Conservation (phyloP, 139 green algal genomes). For the Eudorina sp. region DNA sequence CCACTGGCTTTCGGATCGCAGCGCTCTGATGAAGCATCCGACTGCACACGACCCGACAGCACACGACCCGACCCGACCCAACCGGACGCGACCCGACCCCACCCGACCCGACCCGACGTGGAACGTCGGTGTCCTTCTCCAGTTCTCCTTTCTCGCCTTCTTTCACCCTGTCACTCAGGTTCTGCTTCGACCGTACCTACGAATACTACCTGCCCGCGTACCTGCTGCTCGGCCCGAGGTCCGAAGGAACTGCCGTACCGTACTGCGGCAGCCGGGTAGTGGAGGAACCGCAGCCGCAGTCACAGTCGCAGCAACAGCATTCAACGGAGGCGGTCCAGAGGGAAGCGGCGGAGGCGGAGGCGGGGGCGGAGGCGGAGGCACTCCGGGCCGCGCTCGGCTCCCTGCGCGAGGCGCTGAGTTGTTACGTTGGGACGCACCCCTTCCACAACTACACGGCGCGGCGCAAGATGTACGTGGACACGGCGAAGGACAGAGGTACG, state of each 20-base stretch:
- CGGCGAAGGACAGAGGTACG: conserved; percentile 1
- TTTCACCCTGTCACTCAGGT: too few relatives aligned
- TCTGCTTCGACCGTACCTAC: conserved; percentile 89
- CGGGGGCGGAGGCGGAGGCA: background rate
- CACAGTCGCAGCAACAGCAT: background rate
- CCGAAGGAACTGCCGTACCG: too few relatives aligned
- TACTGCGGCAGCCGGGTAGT: background rate
- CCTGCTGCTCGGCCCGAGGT: conserved; percentile 4
- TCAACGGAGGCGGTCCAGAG: too few relatives aligned
- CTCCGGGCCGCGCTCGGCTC: background rate
- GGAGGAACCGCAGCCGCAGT: background rate
- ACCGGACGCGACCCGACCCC: too few relatives aligned
- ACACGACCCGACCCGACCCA: too few relatives aligned
- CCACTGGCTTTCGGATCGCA: too few relatives aligned
- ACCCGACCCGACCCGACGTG: too few relatives aligned
- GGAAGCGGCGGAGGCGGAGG: background rate
- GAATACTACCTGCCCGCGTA: conserved; percentile 94
- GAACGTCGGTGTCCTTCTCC: too few relatives aligned
- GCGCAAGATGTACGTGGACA: conserved; percentile 14
- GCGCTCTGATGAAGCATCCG: too few relatives aligned
- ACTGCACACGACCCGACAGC: too few relatives aligned
- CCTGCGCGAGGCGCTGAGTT: conserved; percentile 79
- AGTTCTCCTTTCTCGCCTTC: too few relatives aligned
- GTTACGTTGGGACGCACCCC: conserved; percentile 77
- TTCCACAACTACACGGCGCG: conserved; percentile 65